Evolutionary conservation across 1,139 yeast genomes (phyloP).

Genomic region (Wickerhamomyces sp.): DNA sequence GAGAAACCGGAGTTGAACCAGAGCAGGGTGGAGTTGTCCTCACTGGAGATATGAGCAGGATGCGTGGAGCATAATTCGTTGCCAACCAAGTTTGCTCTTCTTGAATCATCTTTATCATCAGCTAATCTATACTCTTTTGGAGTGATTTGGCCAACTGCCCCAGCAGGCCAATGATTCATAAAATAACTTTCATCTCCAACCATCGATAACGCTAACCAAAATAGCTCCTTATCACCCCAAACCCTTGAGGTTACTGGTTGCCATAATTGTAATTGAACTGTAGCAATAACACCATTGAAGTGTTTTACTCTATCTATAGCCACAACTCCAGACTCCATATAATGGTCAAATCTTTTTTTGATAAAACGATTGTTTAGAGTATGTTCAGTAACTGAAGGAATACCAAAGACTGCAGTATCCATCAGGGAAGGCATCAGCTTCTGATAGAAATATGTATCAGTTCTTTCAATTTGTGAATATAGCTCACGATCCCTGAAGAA

Average conservation of each 20-base stretch:
- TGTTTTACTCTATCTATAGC: slow-evolving; percentile 38
- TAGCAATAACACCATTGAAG: slow-evolving; percentile 38
- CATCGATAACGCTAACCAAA: slow-evolving; percentile 53
- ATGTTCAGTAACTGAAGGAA: slow-evolving; percentile 29
- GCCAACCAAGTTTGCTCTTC: slow-evolving; percentile 26
- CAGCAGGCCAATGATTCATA: slow-evolving; percentile 43
- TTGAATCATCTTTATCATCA: slow-evolving; percentile 10
- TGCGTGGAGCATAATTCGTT: slow-evolving; percentile 56
- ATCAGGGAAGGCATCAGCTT: slow-evolving; percentile 37
- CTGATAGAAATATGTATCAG: slow-evolving; percentile 31
- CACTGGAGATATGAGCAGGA: slow-evolving; percentile 53
- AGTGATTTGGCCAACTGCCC: slow-evolving; percentile 28
- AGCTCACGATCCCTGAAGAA: slow-evolving; percentile 45
- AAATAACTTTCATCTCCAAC: slow-evolving; percentile 45
- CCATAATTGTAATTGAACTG: slow-evolving; percentile 40
- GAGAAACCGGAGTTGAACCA: slow-evolving; percentile 65
- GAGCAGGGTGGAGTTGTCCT: slow-evolving; percentile 41
- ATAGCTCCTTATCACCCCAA: slow-evolving; percentile 61
- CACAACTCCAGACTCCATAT: slow-evolving; percentile 50
- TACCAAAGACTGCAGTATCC: slow-evolving; percentile 32
- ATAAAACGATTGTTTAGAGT: slow-evolving; percentile 28
- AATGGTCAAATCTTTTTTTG: slow-evolving; percentile 31
- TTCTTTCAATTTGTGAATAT: slow-evolving; percentile 13
- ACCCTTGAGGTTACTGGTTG: slow-evolving; percentile 38
- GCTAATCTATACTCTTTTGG: slow-evolving; percentile 12